Base-by-base conservation (phyloP, 768 basidiomycete species). In the Serendipita indica region DNA sequence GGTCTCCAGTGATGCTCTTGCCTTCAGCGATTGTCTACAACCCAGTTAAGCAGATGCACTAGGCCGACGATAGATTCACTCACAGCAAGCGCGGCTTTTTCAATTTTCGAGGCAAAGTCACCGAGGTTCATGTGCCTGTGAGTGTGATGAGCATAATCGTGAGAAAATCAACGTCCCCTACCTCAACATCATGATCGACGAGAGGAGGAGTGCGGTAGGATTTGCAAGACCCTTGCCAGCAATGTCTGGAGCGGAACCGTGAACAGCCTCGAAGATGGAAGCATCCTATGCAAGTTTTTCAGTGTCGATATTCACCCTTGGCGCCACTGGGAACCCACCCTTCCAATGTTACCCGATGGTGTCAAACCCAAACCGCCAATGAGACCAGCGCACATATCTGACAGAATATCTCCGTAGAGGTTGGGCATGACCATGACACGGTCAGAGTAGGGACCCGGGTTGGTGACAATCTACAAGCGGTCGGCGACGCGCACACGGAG, bases 341-440 rank as follows among this genome's bases (percentile, higher is more conserved):
- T 82, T 64, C 93, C 93, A 69, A 97, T 97, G 74, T 97, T 97
- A 27, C 93, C 93, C 56, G 94, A 97, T 30, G 94, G 94, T 0
- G 94, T 98, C 64, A 98, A 77, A 63, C 96, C 96, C 63, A 99
- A 78, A 63, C 96, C 96, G 62, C 96, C 96, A 71, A 99, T 98
- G 65, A 99, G 78, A 60, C 96, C 96, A 61, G 96, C 96, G 64
- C 91, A 94, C 86, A 99, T 92, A 70, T 99, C 93, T 49, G 92
- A 96, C 63, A 96, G 74, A 68, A 96, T 96, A 70, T 92, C 92
- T 68, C 86, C 89, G 66, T 89, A 93, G 62, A 99, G 74, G 76
- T 99, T 99, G 58, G 96, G 96, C 93, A 98, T 98, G 64, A 99
- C 96, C 94, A 99, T 98, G 63, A 99, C 94, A 54, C 91, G 85